Evolutionary conservation across 73 alveolate genomes (phyloP), one percentile per base, ranked within the genome.

Genomic region (Tetrahymena malaccensis): DNA sequence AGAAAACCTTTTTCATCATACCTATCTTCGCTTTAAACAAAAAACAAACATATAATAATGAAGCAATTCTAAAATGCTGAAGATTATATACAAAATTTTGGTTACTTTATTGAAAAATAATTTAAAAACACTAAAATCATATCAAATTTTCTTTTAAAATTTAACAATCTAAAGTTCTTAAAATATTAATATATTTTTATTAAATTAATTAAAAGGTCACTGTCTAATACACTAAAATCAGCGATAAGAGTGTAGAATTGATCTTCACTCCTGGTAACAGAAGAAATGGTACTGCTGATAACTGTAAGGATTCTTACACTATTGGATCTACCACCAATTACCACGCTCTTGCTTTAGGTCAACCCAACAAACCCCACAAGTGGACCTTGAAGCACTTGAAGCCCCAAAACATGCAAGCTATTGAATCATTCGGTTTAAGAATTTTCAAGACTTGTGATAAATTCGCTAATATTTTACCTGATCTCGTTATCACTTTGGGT

Each of bases 401-500:
- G 89, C 40, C 89, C 37, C 40, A 70, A 27, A 70, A 70, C 21
- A 22, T 70, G 89, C 17, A 95, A 27, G 97, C 97, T 8, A 85
- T 85, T 85, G 94, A 44, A 89, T 40, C 34, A n/a, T 85, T 85
- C 50, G 97, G 97, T 15, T 93, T 94, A 13, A 85, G 94, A 37
- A 85, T 95, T 33, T 95, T 95, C 50, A 95, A 94, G 94, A 85
- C 97, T n/a, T 95, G 97, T 37, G 94, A 95, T 43, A 34, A 85
- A 34, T 95, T 95, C 94, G 97, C 93, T 50, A 70, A 95, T 56
- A 85, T 94, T 93, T 43, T 95, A 13, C 95, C 96, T 43, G 98
- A 98, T 37, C 96, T 97, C 38, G 44, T 96, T 19, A 95, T 97
- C 35, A 96, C 99, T 10, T 85, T 98, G 7, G 97, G 95, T 55